Base-by-base conservation (phyloP, 192 early-diverging fungal genomes). In the Endogone sp. region DNA sequence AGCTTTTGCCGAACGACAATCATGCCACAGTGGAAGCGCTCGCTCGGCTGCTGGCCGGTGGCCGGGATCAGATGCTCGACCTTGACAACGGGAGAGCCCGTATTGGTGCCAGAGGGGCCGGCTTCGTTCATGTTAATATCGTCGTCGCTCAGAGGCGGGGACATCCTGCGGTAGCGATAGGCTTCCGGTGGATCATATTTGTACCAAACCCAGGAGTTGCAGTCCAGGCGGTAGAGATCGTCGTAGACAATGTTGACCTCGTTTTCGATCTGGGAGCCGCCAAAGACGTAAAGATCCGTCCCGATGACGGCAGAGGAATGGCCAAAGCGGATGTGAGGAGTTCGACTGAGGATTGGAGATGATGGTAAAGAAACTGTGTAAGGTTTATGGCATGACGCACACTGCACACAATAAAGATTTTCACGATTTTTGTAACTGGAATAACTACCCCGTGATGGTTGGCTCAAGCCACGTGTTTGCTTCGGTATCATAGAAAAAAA, bases 111-210 rank as follows among this genome's bases (percentile, higher is more conserved):
- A 20, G 23, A 30, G 25, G 64, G 37, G 24, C 30, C 22, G 9
- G 31, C 4, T 11, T n/a, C n/a, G 55, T n/a, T 56, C 55, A 13
- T n/a, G n/a, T n/a, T n/a, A 37, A 23, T 65, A 55, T 4, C 64
- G 64, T 49, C 64, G 64, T n/a, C n/a, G n/a, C n/a, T n/a, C n/a
- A n/a, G n/a, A n/a, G 29, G 28, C 21, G n/a, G 8, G 31, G 44
- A 65, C 2, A 24, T 44, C 29, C 70, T 31, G 25, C 60, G 56
- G 29, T 71, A 66, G 31, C 57, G 65, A 61, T 71, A 63, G 22
- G 66, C 63, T 60, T 76, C 74, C 10, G 74, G 74, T 29, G 70
- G 65, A 30, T 76, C 74, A 60, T 64, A 76, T 30, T 76, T 76
- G 70, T 68, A 64, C 74, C 74, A 76, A n/a, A 57, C 66, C 60